Evolutionary conservation across 305 asterid genomes (phyloP).

Genomic region (Coffea humblotiana): DNA sequence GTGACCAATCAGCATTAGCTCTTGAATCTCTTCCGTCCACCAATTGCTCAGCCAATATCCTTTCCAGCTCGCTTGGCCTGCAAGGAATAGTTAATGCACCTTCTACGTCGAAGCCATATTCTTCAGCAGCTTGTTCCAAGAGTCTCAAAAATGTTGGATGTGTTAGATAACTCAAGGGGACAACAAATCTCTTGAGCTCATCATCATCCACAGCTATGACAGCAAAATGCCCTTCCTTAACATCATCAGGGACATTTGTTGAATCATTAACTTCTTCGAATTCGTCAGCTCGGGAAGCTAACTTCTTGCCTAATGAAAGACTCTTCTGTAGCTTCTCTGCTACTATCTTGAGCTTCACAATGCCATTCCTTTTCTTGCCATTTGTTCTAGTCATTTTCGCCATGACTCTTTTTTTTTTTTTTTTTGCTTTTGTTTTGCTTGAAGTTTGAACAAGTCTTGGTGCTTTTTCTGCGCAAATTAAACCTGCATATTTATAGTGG

Average conservation of each 20-base stretch:
- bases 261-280: slow-evolving; percentile 20
- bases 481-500: slow-evolving; percentile 6
- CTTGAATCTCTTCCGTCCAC: slow-evolving; percentile 16
- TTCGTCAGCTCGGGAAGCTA: neutral
- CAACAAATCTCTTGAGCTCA: slow-evolving; percentile 47
- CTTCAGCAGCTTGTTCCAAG: slow-evolving; percentile 74
- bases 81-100: slow-evolving; percentile 71
- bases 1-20: slow-evolving; percentile 13
- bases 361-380: slow-evolving; percentile 32
- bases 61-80: slow-evolving; percentile 56
- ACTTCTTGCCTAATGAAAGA: slow-evolving; percentile 38
- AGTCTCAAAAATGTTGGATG: slow-evolving; percentile 51
- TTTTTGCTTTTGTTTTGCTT: neutral
- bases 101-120: slow-evolving; percentile 55
- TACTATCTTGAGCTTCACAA: slow-evolving; percentile 37
- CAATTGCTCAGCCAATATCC: slow-evolving; percentile 32
- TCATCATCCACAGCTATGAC: slow-evolving; percentile 54
- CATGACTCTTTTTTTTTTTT: neutral
- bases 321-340: slow-evolving; percentile 60
- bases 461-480: slow-evolving; percentile 2
- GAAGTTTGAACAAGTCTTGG: neutral
- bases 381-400: slow-evolving; percentile 22
- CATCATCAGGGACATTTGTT: slow-evolving; percentile 48
- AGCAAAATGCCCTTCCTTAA: slow-evolving; percentile 70
- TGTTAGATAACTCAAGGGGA: slow-evolving; percentile 49